phyloP scores from a whole-genome alignment of 2,329 filamentous ascomycete genomes.

The Rhynchosporium graminicola region DNA sequence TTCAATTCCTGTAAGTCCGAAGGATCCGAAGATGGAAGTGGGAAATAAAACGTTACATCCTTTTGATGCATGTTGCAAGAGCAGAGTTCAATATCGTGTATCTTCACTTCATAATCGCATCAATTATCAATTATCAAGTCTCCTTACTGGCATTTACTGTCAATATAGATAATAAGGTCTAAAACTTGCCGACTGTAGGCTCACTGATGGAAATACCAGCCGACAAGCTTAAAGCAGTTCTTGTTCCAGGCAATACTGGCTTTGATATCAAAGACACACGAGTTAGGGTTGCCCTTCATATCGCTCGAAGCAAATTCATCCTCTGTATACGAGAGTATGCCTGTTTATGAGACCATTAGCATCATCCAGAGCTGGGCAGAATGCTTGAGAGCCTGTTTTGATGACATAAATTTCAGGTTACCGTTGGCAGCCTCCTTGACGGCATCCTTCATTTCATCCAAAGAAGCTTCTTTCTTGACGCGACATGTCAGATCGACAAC shows the following conservation, averaged over 20 bases:
- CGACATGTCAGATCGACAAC: constrained; percentile 97
- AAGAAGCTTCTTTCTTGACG: constrained; percentile 83
- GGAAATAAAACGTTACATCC: no score
- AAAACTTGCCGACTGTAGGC: no score
- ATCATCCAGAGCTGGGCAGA: constrained; percentile 20
- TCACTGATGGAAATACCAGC: constrained; percentile 64
- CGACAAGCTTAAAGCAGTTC: constrained; percentile 95
- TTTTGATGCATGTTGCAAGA: no score
- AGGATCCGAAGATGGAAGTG: no score
- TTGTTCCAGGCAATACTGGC: constrained; percentile 97
- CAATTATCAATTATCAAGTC: no score
- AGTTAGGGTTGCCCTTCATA: constrained; percentile 87
- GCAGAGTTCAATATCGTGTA: no score
- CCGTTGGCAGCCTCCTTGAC: constrained; percentile 87
- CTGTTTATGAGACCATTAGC: constrained; percentile 37
- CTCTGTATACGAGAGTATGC: constrained; percentile 92
- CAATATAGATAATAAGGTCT: no score
- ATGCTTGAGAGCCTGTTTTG: background rate
- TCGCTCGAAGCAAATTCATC: constrained; percentile 93
- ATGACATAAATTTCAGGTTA: constrained; percentile 74
- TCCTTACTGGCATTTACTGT: no score
- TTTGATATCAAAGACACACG: constrained; percentile 99
- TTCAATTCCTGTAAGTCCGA: no score
- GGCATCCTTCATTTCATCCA: constrained; percentile 90
- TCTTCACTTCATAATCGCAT: no score